A percentile compares a stretch with the other conserved stretches of the same genome.
phyloP scores from a whole-genome alignment of 1,284 basidiomycete species.

The Rhodotorula sp. region DNA sequence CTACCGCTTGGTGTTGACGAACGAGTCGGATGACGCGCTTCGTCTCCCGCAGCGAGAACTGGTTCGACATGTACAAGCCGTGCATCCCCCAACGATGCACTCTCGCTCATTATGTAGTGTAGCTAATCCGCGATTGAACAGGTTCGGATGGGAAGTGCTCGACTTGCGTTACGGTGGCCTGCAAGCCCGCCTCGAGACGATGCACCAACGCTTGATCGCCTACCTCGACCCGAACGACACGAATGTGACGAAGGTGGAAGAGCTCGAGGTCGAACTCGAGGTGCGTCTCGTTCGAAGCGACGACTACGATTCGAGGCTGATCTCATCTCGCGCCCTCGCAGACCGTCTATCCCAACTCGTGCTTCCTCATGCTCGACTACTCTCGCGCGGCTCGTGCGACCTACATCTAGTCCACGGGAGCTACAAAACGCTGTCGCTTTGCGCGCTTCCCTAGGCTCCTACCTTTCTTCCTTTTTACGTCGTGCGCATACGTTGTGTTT shows the following conservation, averaged over 20 bases:
- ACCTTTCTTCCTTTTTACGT: no score
- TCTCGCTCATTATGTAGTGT: no score
- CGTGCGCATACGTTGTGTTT: no score
- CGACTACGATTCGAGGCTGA: no score
- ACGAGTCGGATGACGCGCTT: background rate
- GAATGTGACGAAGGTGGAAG: constrained; percentile 26
- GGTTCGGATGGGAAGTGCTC: constrained; percentile 29
- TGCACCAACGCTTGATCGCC: constrained; percentile 41
- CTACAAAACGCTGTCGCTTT: no score
- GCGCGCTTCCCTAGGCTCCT: no score
- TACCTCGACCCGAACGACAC: constrained; percentile 35
- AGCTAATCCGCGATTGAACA: constrained; percentile 38
- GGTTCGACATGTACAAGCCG: constrained; percentile 39
- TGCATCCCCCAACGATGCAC: no score
- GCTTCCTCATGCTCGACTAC: constrained; percentile 38
- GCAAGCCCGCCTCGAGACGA: constrained; percentile 46
- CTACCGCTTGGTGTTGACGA: no score
- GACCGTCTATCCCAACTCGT: constrained; percentile 17
- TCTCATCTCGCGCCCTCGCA: background rate
- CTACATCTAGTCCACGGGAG: background rate
- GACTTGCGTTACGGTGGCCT: constrained; percentile 50
- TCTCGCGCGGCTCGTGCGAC: constrained; percentile 25
- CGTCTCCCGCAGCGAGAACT: constrained; percentile 20
- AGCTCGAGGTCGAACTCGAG: constrained; percentile 41
- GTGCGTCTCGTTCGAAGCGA: constrained; percentile 10